phyloP scores from a whole-genome alignment of 2,329 filamentous ascomycete species.

The Geosmithia morbida region DNA sequence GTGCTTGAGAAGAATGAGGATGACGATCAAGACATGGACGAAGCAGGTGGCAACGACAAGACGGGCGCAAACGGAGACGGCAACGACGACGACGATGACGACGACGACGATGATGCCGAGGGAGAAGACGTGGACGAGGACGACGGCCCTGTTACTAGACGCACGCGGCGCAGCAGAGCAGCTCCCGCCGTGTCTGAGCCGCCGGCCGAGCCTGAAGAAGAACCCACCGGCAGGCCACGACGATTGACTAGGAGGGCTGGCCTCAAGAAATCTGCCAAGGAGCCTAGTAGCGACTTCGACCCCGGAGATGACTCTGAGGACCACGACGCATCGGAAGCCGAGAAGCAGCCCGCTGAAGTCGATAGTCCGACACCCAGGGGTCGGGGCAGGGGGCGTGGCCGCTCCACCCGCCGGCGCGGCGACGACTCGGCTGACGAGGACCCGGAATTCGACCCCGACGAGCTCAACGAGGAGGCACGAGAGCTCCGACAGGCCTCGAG shows the following conservation, averaged over 20 bases:
- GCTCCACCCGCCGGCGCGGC: constrained; percentile 31
- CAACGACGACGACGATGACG: constrained; percentile 21
- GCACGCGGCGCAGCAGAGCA: constrained; percentile 24
- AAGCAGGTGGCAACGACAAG: constrained; percentile 8
- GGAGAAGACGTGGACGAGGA: constrained; percentile 31
- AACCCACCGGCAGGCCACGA: constrained; percentile 19
- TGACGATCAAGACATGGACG: constrained; percentile 13
- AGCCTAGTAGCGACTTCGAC: constrained; percentile 47
- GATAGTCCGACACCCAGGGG: constrained; percentile 37
- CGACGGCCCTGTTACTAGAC: constrained; percentile 30
- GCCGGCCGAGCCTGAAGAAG: constrained; percentile 11
- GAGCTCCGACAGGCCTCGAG: constrained; percentile 43
- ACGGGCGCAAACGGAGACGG: constrained; percentile 10
- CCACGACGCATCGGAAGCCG: constrained; percentile 23
- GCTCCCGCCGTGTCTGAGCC: constrained; percentile 14
- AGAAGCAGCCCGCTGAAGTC: constrained; percentile 25
- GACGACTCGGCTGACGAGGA: constrained; percentile 42
- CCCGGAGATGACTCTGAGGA: constrained; percentile 45
- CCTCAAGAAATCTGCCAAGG: constrained; percentile 29
- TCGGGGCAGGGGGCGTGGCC: constrained; percentile 25
- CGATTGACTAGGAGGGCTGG: constrained; percentile 32
- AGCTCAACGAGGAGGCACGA: constrained; percentile 50
- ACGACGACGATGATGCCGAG: constrained; percentile 23
- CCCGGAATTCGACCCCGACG: constrained; percentile 44
- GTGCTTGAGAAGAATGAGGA: constrained; percentile 13